A percentile compares a stretch with the other conserved stretches of the same genome.
These are phyloP conservation scores for Tephrocybe rancida DNA, from an alignment of 768 basidiomycete genomes.

Conservation along the genomic window DNA sequence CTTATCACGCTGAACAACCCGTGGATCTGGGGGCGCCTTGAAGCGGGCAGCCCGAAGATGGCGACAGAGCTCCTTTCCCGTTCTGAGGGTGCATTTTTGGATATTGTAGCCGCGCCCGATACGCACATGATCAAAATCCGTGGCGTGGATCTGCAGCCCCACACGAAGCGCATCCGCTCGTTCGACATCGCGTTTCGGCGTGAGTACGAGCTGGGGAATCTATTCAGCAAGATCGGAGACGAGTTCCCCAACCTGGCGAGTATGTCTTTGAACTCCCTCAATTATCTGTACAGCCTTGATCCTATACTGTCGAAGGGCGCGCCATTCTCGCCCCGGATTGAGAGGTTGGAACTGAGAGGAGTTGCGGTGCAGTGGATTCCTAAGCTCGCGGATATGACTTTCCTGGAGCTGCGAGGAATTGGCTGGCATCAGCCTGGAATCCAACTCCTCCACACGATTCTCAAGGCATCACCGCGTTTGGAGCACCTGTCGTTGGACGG, in stretches of 20 bases:
- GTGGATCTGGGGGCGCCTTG: slow-evolving; percentile 11
- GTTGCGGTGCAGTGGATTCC: slow-evolving; percentile 9
- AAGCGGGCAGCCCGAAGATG: slow-evolving; percentile 7
- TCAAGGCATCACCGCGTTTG: slow-evolving; percentile 5
- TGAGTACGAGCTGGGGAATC: slow-evolving; percentile 3
- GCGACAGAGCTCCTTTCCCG: slow-evolving; percentile 9
- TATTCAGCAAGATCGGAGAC: slow-evolving; percentile 9
- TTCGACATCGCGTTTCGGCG: slow-evolving; percentile 10
- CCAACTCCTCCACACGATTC: neutral
- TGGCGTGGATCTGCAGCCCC: slow-evolving; percentile 4
- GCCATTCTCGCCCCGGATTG: neutral
- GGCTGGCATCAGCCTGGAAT: neutral
- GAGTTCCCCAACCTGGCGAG: slow-evolving; percentile 7
- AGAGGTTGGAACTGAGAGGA: slow-evolving; percentile 4
- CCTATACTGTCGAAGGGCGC: neutral
- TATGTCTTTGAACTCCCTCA: slow-evolving; percentile 7
- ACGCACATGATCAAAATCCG: slow-evolving; percentile 4
- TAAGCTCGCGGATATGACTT: slow-evolving; percentile 3
- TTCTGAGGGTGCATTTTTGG: slow-evolving; percentile 3
- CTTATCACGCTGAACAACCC: slow-evolving; percentile 6
- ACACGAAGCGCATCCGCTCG: slow-evolving; percentile 5
- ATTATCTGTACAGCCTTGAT: slow-evolving; percentile 5
- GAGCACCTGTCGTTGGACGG: slow-evolving; percentile 9
- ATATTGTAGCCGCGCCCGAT: slow-evolving; percentile 5
- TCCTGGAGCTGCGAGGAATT: slow-evolving; percentile 4